Base-by-base conservation (phyloP, 495 filamentous ascomycete species). In the Jackrogersella minutella region DNA sequence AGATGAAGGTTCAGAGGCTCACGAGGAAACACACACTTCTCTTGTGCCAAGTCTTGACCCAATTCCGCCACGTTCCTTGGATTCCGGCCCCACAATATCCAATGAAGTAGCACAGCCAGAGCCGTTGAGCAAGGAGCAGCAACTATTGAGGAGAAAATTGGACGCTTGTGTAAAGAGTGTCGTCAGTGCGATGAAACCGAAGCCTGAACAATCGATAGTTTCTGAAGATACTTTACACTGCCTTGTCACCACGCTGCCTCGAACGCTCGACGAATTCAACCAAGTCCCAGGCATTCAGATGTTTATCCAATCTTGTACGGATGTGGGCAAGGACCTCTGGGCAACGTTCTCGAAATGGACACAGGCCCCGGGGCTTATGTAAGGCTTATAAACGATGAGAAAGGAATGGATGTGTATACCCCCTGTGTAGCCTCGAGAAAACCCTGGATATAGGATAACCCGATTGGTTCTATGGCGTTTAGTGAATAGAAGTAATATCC, bases 251-350 rank as follows among this genome's bases (percentile, higher is more conserved):
- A 53, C 47, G 16, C 37, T 44, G 0, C 58, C 58, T 34, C 58
- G 50, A 37, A 61, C 47, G 17, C 47, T 33, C 1, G 58, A 61
- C 26, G 58, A 61, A 16, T 16, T 61, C n/a, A 16, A 36, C 10
- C 24, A 44, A 41, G 24, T 61, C 7, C 58, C 58, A 8, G 58
- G 16, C 16, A 53, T 61, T 19, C 16, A 52, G 17, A 16, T 8
- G 6, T 46, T 61, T 13, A 0, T 61, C 16, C 36, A 41, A 13
- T 36, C 47, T 34, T 61, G 58, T 7, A 16, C 34, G 17, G 13
- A n/a, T 1, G 37, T 34, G 2, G 24, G 44, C 1, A 52, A 44
- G 5, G 47, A 61, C 17, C 26, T 61, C 9, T 61, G 58, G 58
- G 3, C 22, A 14, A 53, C 37, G 2, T 61, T 43, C 16, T 52